Base-by-base conservation (phyloP, 192 early-diverging fungal genomes). In the Coemansia sp. region DNA sequence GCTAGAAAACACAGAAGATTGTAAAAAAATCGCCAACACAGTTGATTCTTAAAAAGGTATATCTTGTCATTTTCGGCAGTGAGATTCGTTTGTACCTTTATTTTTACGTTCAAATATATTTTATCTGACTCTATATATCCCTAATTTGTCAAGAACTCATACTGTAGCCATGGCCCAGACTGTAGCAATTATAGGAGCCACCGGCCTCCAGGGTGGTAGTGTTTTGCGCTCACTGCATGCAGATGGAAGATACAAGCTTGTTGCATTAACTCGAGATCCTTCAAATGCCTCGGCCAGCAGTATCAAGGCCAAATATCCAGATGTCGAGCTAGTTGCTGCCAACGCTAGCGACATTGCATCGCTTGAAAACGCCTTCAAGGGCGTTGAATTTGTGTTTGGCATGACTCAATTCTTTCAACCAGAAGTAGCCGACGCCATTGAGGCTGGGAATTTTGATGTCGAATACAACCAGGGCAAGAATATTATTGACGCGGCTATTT, bases 191-290 rank as follows among this genome's bases (percentile, higher is more conserved):
- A 47, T 67, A 37, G 72, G 72, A 22, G 72, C 72, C 48, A 69
- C 72, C 26, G 72, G 72, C 13, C 62, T 74, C 9, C 72, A 74
- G 43, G 72, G 72, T 10, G 67, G 72, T 41, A 74, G 72, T 43
- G 72, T 74, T 5, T 49, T 74, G 57, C 60, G 63, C 19, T 10
- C 72, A 12, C 63, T 74, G 40, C 57, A 74, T 41, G 67, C 19
- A 8, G 48, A 57, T 1, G 67, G 67, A 32, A 61, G 48, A 21
- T 74, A 74, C 67, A 74, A 59, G 40, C 22, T 74, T 36, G 57
- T 62, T 15, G 72, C 66, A 6, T 19, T 74, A 37, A 68, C 66
- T 5, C 66, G 72, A 46, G 39, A 68, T 8, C 32, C 62, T 22
- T 16, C 40, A 1, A 52, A 67, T 39, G 43, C 47, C 3, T 40